phyloP scores from a whole-genome alignment of 257 asterid genomes.

The Fraxinus excelsior region DNA sequence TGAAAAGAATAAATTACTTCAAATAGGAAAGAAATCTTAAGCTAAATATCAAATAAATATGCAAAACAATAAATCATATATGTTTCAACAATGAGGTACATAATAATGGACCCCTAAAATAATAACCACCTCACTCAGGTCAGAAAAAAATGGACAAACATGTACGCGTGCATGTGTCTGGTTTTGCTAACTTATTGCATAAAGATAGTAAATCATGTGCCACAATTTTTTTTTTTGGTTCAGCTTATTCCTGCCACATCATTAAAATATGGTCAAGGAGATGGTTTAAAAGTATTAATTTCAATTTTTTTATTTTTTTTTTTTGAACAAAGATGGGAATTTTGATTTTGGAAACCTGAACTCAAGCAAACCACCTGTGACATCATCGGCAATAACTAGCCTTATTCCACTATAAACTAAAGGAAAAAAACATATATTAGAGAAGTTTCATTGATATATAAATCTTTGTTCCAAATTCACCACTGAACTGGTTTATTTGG shows the following conservation, averaged over 20 bases:
- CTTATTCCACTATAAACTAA: not conserved
- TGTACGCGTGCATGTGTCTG: not conserved
- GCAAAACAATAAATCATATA: constrained; percentile 13
- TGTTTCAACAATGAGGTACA: not conserved
- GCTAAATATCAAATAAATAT: constrained; percentile 19
- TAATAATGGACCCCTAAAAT: not conserved
- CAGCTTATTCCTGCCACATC: not conserved
- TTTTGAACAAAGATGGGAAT: not conserved
- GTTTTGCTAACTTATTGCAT: not conserved
- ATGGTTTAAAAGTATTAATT: not conserved
- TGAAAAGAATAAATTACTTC: constrained; percentile 48
- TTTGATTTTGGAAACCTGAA: not conserved
- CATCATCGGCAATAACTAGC: not conserved
- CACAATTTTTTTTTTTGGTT: not conserved
- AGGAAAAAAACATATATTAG: not conserved
- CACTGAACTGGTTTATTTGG: not conserved
- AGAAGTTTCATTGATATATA: not conserved
- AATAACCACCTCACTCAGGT: not conserved
- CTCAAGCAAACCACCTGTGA: not conserved
- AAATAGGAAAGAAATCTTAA: constrained; percentile 25
- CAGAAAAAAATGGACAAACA: not conserved
- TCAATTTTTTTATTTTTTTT: not conserved
- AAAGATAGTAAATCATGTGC: not conserved
- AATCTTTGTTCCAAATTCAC: not conserved
- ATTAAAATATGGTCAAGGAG: not conserved